Evolutionary conservation across 164 flowering plant genomes (phyloP), one percentile per base, ranked within the genome.

Genomic region (Liriodendron chinense): DNA sequence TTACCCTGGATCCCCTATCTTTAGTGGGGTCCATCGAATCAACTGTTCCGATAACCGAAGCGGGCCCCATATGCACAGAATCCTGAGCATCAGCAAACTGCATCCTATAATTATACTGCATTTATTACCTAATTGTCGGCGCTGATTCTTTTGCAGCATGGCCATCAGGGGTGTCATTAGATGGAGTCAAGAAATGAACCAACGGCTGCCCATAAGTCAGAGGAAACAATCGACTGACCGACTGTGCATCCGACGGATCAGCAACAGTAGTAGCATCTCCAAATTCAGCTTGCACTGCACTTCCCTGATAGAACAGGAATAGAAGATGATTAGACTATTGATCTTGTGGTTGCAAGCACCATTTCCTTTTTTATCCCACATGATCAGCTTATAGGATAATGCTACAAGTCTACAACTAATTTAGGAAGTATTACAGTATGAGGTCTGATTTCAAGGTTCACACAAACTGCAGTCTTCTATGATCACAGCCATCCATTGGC

Each of bases 191-290:
- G 68, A 79, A 72, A 72, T 75, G 78, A 75, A 75, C 3, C 20
- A 79, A 23, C 7, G 81, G 78, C 61, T 79, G 72, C 24, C 78
- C 78, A 62, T 72, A 75, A 3, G 78, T 79, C 18, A 70, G 61
- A 53, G 78, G 81, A 75, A 71, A 78, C 21, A 77, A 78, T 75
- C 75, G 63, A 47, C 49, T 26, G 50, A 79, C 56, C 9, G 81
- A 67, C 1, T 70, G 77, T 9, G 77, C 80, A 75, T 75, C 81
- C 0, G 78, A 66, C 12, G 65, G 69, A 48, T 79, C 78, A 47
- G 75, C 53, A 72, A 63, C 76, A 57, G 69, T 49, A 24, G 78
- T 72, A 6, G 72, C 68, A 20, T 79, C 81, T 56, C 75, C 81
- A 66, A 56, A 72, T 72, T 79, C 81, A 57, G 72, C 73, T 43